Base-by-base conservation (phyloP, 148 eudicot genomes). In the Selenicereus undatus region DNA sequence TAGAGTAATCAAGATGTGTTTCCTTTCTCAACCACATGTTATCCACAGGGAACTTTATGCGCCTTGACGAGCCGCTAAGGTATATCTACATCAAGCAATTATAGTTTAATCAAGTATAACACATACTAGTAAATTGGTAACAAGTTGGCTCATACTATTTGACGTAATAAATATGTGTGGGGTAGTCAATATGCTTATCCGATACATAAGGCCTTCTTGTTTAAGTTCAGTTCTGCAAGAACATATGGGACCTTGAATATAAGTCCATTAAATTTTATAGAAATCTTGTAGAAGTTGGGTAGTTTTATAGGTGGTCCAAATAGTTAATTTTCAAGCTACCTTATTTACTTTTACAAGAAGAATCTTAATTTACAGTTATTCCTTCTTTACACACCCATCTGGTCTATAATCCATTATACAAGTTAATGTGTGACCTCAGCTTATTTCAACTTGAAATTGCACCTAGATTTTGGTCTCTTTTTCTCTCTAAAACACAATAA, bases 21-120 rank as follows among this genome's bases (percentile, higher is more conserved):
- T 87, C 89, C 36, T 65, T 84, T 78, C 87, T 87, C 50, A 82
- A 80, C 62, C 84, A 87, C 75, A 82, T 58, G 73, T 17, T 81
- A 73, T 52, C 81, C 48, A 11, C 78, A 30, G 75, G 74, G 51
- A 80, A 76, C 80, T 76, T 69, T 78, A 76, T 84, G 74, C 80
- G 10, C 78, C 43, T 72, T 78, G 77, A 80, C 80, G 86, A 84
- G 2, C 69, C 65, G 21, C 80, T 77, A 81, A 84, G 81, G 83
- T 84, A 84, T 45, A 20, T 32, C 36, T 73, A n/a, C 27, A 77
- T 73, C 64, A 74, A 45, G 35, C 60, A 75, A 29, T 50, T 78
- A 35, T 30, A 32, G 21, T 52, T 35, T 48, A 26, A 73, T 48
- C 71, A 10, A 42, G 20, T 9, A 5, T 21, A 78, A 32, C 30